Evolutionary conservation across 345 rosid species (phyloP).

Genomic region (Aquilaria sinensis): DNA sequence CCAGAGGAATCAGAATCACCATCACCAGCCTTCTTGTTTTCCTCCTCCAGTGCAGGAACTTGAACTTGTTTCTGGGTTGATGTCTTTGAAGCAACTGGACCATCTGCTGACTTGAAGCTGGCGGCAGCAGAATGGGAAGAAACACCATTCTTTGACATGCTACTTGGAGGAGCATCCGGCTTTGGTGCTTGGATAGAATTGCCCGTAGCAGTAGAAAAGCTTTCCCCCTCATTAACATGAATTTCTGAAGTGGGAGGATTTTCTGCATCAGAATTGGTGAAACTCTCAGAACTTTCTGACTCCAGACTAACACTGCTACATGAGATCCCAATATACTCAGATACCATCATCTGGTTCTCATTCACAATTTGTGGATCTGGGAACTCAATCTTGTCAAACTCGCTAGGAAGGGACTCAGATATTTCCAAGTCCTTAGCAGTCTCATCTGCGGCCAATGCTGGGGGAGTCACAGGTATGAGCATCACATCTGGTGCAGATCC

Average conservation of each 20-base stretch:
- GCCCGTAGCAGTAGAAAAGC: conserved; percentile 34
- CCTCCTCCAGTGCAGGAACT: conserved; percentile 30
- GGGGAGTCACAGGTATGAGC: conserved; percentile 45
- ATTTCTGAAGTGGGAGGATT: conserved; percentile 42
- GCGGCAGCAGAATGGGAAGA: conserved; percentile 64
- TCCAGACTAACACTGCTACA: conserved; percentile 36
- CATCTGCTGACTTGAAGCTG: conserved; percentile 47
- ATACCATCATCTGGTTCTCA: conserved; percentile 85
- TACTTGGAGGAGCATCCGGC: conserved; percentile 74
- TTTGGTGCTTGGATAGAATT: conserved; percentile 47
- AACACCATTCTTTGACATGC: conserved; percentile 68
- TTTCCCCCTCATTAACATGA: conserved; percentile 37
- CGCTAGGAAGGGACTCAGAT: conserved; percentile 41
- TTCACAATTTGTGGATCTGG: conserved; percentile 85
- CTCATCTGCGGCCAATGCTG: conserved; percentile 33
- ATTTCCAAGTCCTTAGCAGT: conserved; percentile 32
- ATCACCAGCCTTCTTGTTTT: conserved; percentile 27
- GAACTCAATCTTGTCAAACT: conserved; percentile 74
- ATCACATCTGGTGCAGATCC: conserved; percentile 83
- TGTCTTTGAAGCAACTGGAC: conserved; percentile 35
- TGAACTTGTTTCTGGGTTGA: conserved; percentile 36
- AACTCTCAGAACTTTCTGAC: conserved; percentile 65
- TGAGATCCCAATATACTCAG: conserved; percentile 69
- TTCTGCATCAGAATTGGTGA: conserved; percentile 51
- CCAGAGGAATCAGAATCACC: conserved; percentile 45